phyloP scores from a whole-genome alignment of 768 basidiomycete genomes.

The Suillus bovinus region DNA sequence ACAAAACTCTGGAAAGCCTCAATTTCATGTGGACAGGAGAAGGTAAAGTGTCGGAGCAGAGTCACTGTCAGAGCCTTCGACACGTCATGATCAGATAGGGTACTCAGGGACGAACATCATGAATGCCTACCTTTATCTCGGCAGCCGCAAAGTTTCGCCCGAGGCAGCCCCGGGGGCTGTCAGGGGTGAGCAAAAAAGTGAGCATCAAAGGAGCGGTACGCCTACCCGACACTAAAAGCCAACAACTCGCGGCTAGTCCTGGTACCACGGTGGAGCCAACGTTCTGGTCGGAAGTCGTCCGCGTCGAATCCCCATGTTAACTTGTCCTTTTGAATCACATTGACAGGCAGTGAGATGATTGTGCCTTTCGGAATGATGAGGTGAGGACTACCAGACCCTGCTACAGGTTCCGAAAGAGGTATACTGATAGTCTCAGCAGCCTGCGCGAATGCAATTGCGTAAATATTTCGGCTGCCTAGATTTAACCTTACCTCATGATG shows the following conservation, averaged over 20 bases:
- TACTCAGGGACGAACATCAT: not conserved
- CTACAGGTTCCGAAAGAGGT: slow-evolving; percentile 54
- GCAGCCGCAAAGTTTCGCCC: slow-evolving; percentile 58
- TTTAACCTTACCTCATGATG: slow-evolving; percentile 54
- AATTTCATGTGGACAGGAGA: slow-evolving; percentile 51
- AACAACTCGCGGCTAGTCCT: slow-evolving; percentile 46
- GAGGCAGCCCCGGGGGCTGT: slow-evolving; percentile 59
- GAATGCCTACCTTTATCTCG: slow-evolving; percentile 55
- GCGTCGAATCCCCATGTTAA: slow-evolving; percentile 63
- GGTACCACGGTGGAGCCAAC: slow-evolving; percentile 54
- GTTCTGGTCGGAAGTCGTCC: slow-evolving; percentile 55
- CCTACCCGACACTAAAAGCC: slow-evolving; percentile 61
- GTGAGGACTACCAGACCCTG: slow-evolving; percentile 41
- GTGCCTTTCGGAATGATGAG: slow-evolving; percentile 59
- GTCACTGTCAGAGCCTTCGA: slow-evolving; percentile 43
- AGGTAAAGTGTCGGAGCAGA: slow-evolving; percentile 55
- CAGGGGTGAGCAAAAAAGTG: slow-evolving; percentile 14
- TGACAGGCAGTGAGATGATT: slow-evolving; percentile 53
- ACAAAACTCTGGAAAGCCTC: slow-evolving; percentile 69
- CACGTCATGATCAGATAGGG: not conserved
- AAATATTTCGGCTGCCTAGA: not conserved
- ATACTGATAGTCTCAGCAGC: slow-evolving; percentile 52
- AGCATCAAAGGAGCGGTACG: not conserved
- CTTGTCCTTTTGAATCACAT: slow-evolving; percentile 55
- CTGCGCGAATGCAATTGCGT: slow-evolving; percentile 28